phyloP scores from a whole-genome alignment of 139 green algal species.

The Haematococcus lacustris region DNA sequence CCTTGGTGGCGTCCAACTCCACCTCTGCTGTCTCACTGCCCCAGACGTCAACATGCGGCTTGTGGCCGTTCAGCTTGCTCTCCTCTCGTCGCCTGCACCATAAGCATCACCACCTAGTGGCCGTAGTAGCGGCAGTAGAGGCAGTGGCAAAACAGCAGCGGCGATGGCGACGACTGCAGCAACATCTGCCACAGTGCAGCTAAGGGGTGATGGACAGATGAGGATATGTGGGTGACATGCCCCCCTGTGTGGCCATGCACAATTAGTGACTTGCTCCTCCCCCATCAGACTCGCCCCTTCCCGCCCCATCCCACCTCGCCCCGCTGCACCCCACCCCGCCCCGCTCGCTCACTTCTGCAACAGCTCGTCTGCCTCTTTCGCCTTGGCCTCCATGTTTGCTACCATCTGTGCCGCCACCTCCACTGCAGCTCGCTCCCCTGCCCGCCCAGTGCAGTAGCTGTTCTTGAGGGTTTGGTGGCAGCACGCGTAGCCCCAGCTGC shows the following conservation, averaged over 20 bases:
- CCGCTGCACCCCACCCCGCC: too few species aligned
- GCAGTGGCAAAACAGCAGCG: too few species aligned
- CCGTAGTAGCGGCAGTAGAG: too few species aligned
- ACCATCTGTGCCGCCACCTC: conserved; percentile 38
- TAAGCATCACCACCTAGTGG: neutral
- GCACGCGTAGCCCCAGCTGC: conserved; percentile 92
- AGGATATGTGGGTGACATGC: too few species aligned
- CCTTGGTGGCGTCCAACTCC: conserved; percentile 30
- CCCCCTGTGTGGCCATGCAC: too few species aligned
- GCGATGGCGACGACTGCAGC: too few species aligned
- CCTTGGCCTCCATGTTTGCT: conserved; percentile 54
- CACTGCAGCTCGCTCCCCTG: conserved; percentile 11
- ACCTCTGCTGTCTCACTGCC: conserved; percentile 33
- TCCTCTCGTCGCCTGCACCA: conserved; percentile 19
- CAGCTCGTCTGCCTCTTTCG: conserved; percentile 25
- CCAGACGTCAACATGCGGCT: conserved; percentile 23
- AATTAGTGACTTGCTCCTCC: too few species aligned
- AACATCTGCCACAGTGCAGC: too few species aligned
- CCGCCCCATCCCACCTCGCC: too few species aligned
- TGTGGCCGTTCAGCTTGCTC: conserved; percentile 36
- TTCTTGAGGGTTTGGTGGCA: conserved; percentile 81
- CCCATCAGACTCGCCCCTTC: too few species aligned
- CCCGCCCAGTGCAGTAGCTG: conserved; percentile 85
- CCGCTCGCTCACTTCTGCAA: conserved; percentile 21
- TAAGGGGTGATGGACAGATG: too few species aligned